Base-by-base conservation (phyloP, 83 land plant genomes). In the Picea engelmannii region DNA sequence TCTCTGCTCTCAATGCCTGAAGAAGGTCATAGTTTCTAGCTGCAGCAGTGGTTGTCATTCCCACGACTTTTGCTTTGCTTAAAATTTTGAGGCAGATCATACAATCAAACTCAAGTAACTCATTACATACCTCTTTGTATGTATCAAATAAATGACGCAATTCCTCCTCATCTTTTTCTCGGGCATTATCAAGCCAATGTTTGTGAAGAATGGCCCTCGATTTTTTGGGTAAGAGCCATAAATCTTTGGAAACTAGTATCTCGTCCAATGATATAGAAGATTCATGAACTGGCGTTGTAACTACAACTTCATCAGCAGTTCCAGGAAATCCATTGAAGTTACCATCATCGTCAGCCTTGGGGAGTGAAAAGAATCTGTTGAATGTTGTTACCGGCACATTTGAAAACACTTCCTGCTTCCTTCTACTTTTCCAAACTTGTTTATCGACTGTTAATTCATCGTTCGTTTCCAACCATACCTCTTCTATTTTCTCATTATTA, bases 11-110 rank as follows among this genome's bases (percentile, higher is more conserved):
- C n/a, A 80, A 4, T 23, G 80, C 65, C 21, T 42, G 68, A 8
- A 80, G 66, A 20, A 63, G 23, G 12, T 80, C 80, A 31, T 80
- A 64, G 12, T 8, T 42, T 62, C 27, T 61, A 10, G 81, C 80
- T 2, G 81, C 81, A 21, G 44, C 81, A 31, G 70, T 80, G 18
- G 81, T 80, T 62, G 81, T 80, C 80, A 80, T 80, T 4, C 81
- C 81, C 21, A 80, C 42, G 8, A 80, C 44, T 15, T 80, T 78
- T 8, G 66, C 31, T 21, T 78, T 52, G 24, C 25, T 55, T 78
- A 78, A 31, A 61, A 78, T 21, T 7, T 25, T 40, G 31, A 78
- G 79, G 18, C 20, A 31, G 27, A 78, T 55, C 40, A 42, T 55
- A 25, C 47, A 6, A 78, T 78, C 58, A 9, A 78, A 9, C 44